A percentile compares a stretch with the other conserved stretches of the same genome.
These are phyloP conservation scores for Monosporascus sp. DNA, from an alignment of 2,329 filamentous ascomycete species.

Conservation along the genomic window DNA sequence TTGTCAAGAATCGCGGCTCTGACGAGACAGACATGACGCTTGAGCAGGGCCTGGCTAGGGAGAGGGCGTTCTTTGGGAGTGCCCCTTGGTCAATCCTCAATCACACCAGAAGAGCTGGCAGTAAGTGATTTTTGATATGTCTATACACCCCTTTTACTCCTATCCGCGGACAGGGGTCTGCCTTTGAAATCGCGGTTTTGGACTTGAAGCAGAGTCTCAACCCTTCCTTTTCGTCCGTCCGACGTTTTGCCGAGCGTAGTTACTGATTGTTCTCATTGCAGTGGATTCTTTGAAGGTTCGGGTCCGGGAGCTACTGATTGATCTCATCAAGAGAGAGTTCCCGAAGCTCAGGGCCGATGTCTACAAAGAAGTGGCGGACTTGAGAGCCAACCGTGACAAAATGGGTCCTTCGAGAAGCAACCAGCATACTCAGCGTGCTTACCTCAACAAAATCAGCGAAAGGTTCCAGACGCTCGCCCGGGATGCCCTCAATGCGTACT, in stretches of 20 bases:
- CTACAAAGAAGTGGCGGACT: conserved; percentile 7
- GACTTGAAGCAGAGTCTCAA: too few relatives aligned
- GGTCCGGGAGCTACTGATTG: conserved; percentile 32
- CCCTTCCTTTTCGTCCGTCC: too few relatives aligned
- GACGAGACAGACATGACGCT: conserved; percentile 32
- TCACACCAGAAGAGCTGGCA: conserved; percentile 25
- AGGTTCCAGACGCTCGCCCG: conserved; percentile 19
- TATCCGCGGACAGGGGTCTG: too few relatives aligned
- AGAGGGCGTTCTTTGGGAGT: conserved; percentile 32
- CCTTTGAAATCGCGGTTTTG: too few relatives aligned
- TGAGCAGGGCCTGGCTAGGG: conserved; percentile 25
- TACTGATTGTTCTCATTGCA: background rate
- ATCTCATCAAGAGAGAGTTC: conserved; percentile 33
- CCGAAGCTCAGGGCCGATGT: conserved; percentile 22
- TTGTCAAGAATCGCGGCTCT: conserved; percentile 43
- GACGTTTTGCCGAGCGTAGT: too few relatives aligned
- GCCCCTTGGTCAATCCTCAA: conserved; percentile 30
- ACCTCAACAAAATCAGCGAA: conserved; percentile 23
- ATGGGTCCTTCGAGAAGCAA: conserved; percentile 21
- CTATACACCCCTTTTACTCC: background rate
- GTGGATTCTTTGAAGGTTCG: conserved; percentile 28
- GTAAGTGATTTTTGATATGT: background rate
- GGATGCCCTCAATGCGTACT: conserved; percentile 20
- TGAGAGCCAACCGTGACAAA: conserved; percentile 5
- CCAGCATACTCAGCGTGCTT: conserved; percentile 19